phyloP scores from a whole-genome alignment of 257 asterid genomes.

The Solanum infundibuliforme region DNA sequence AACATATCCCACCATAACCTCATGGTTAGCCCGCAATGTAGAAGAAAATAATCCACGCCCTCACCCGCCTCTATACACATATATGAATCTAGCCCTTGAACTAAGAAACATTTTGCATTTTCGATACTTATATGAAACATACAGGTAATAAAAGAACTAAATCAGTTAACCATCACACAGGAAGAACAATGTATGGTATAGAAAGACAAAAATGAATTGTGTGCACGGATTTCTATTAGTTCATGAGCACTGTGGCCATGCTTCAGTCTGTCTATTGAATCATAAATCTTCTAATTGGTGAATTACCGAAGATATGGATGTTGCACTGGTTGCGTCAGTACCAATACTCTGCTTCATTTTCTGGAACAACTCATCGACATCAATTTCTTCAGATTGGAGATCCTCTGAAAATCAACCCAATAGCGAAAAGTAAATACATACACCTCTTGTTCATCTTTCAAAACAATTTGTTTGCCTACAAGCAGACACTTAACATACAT shows the following conservation, averaged over 20 bases:
- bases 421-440: not conserved
- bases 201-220: not conserved
- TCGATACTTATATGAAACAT: too few species aligned
- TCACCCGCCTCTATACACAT: too few species aligned
- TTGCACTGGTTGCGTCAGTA: constrained; percentile 27
- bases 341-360: constrained; percentile 50
- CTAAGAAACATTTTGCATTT: too few species aligned
- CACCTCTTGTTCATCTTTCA: not conserved
- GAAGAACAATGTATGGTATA: not conserved
- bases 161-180: not conserved
- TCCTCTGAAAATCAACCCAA: constrained; percentile 32
- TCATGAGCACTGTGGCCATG: not conserved
- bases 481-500: not conserved
- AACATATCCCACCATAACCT: too few species aligned
- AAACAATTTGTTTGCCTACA: not conserved
- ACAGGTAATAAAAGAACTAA: too few species aligned
- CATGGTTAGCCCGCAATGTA: too few species aligned
- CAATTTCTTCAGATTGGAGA: constrained; percentile 44
- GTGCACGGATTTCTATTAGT: not conserved
- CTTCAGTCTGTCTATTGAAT: not conserved
- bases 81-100: too few species aligned
- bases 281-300: not conserved
- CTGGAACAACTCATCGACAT: constrained; percentile 47
- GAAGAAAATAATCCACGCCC: too few species aligned
- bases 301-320: constrained; percentile 64